Evolutionary conservation across 345 rosid genomes (phyloP).

Genomic region (Kandelia obovata): DNA sequence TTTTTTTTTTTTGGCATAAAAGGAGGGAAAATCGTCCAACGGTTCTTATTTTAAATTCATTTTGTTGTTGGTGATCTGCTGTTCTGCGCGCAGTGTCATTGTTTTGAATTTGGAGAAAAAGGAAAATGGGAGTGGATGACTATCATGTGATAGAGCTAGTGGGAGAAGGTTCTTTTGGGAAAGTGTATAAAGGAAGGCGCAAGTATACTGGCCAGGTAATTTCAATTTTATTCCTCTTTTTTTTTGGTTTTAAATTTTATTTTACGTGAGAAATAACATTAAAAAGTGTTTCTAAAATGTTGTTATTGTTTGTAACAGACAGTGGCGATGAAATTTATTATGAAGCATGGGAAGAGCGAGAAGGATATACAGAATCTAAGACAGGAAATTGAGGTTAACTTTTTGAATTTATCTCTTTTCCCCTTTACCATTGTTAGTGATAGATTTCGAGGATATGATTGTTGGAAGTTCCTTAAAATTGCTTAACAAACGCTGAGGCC

Average conservation of each 20-base stretch:
- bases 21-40: too few relatives aligned
- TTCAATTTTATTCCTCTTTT: not conserved
- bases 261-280: too few relatives aligned
- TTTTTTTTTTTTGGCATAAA: too few relatives aligned
- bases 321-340: slow-evolving; percentile 94
- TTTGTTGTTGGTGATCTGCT: too few relatives aligned
- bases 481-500: not conserved
- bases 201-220: slow-evolving; percentile 80
- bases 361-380: slow-evolving; percentile 84
- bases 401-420: too few relatives aligned
- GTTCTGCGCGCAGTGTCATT: too few relatives aligned
- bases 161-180: slow-evolving; percentile 97
- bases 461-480: not conserved
- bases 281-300: not conserved
- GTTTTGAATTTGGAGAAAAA: too few relatives aligned
- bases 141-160: slow-evolving; percentile 94
- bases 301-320: slow-evolving; percentile 44
- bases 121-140: slow-evolving; percentile 70
- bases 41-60: too few relatives aligned
- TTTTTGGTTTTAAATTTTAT: not conserved
- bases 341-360: slow-evolving; percentile 93
- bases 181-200: slow-evolving; percentile 87
- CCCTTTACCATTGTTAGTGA: too few relatives aligned
- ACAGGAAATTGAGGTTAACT: slow-evolving; percentile 87
- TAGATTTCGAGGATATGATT: not conserved